phyloP scores from a whole-genome alignment of 2,329 filamentous ascomycete species.

The Aspergillus pseudonomiae region DNA sequence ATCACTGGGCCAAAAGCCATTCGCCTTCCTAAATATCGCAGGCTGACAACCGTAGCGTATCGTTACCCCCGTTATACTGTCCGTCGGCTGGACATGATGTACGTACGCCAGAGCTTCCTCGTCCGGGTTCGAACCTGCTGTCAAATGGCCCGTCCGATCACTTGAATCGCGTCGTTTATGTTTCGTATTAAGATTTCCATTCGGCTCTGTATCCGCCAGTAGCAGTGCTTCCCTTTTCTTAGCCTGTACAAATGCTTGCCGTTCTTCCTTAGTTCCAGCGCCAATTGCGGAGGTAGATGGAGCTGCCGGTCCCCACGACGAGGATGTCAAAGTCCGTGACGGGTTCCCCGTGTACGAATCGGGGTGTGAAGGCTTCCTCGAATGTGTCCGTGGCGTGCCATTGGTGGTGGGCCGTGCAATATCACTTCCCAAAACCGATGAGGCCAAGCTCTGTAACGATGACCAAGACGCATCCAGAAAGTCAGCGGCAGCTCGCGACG shows the following conservation, averaged over 20 bases:
- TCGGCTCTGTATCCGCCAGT: conserved; percentile 45
- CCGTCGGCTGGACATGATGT: conserved; percentile 77
- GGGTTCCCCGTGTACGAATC: conserved; percentile 32
- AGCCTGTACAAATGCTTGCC: conserved; percentile 49
- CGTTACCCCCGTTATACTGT: conserved; percentile 89
- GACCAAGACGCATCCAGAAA: conserved; percentile 53
- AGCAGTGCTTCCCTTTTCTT: conserved; percentile 52
- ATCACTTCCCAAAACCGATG: conserved; percentile 50
- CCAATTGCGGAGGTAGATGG: conserved; percentile 35
- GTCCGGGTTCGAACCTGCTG: conserved; percentile 55
- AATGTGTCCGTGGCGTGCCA: conserved; percentile 31
- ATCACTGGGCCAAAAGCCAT: conserved; percentile 93
- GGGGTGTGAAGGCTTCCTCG: conserved; percentile 42
- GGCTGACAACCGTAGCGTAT: conserved; percentile 87
- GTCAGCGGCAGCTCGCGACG: conserved; percentile 34
- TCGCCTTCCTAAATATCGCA: conserved; percentile 80
- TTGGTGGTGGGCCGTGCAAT: conserved; percentile 30
- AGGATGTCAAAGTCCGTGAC: conserved; percentile 27
- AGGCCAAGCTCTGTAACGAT: conserved; percentile 53
- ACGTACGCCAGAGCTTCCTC: conserved; percentile 85
- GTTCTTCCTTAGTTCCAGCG: conserved; percentile 47
- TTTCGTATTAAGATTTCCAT: conserved; percentile 37
- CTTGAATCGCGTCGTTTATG: conserved; percentile 52
- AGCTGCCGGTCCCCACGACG: conserved; percentile 48
- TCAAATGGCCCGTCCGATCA: conserved; percentile 34